Base-by-base conservation (phyloP, 2,329 filamentous ascomycete species). In the Boeremia lycopersici region DNA sequence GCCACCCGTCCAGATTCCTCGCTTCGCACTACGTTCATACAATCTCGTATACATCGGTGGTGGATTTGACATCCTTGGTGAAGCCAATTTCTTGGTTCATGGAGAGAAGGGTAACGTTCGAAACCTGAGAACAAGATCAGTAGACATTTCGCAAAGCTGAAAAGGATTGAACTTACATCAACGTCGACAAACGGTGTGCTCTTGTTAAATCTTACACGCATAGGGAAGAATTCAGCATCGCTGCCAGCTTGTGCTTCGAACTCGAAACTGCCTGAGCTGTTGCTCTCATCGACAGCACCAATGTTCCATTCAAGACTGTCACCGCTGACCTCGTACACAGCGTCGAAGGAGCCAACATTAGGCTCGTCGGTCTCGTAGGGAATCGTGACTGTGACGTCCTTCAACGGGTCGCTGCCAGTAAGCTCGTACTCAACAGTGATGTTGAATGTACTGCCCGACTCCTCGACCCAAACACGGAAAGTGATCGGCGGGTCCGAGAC, bases 381-480 rank as follows among this genome's bases (percentile, higher is more conserved):
- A 62, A 99, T 96, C 2, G 87, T 84, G 47, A 99, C 90, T 33
- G 86, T 85, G 41, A 98, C 93, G 71, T 98, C 92, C 60, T 87
- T 89, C 55, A 99, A 81, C 11, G 85, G 77, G 62, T 93, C 90
- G 2, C 86, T 83, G 46, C 92, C 90, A 0, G 90, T 93, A 56
- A 96, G 84, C 76, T 99, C 95, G 74, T 98, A 99, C 77, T 98
- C 95, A 30, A 98, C 86, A 1, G 93, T 99, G 71, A 99, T 86
- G 62, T 90, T 96, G 76, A 89, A 96, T 68, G 88, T 92, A 72
- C 87, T 86, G 19, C 86, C 84, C 42, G 90, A 89, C 76, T 93
- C 92, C 77, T 96, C 97, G 57, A 96, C 91, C 95, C 95, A 99
- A 33, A 97, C 93, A 2, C 92, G 97, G 76, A 99, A 98, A 33